Evolutionary conservation across 2,329 filamentous ascomycete species (phyloP).

Genomic region (Alternaria brassicae): DNA sequence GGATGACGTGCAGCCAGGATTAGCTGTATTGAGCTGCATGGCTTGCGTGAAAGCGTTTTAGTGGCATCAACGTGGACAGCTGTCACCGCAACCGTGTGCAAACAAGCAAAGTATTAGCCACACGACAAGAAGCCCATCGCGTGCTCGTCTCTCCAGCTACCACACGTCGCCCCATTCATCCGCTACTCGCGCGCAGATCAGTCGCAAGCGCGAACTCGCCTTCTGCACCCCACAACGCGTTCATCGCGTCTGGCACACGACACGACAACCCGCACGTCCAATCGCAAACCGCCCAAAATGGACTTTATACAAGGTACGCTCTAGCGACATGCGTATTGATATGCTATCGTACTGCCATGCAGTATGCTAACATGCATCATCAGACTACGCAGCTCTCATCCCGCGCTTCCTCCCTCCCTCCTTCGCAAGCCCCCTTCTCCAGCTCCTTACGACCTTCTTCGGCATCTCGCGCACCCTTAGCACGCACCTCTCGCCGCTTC

Average conservation of each 20-base stretch:
- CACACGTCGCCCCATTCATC: not conserved
- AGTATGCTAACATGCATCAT: conserved; percentile 17
- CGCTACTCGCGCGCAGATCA: not conserved
- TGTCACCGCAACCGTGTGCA: conserved; percentile 23
- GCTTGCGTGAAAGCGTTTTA: conserved; percentile 6
- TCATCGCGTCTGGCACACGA: conserved; percentile 22
- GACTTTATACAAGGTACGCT: conserved; percentile 39
- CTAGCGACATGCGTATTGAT: not conserved
- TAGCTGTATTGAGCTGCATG: conserved; percentile 7
- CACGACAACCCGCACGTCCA: conserved; percentile 1
- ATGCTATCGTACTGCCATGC: not conserved
- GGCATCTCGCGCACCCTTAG: conserved; percentile 38
- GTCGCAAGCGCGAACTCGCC: not conserved
- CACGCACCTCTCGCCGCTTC: conserved; percentile 40
- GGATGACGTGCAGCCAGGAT: conserved; percentile 24
- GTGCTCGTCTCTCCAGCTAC: not conserved
- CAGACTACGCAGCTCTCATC: conserved; percentile 45
- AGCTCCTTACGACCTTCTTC: conserved; percentile 36
- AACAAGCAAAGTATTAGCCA: conserved; percentile 5
- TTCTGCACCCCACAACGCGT: conserved; percentile 19
- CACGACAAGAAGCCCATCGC: not conserved
- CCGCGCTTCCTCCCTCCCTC: conserved; percentile 43
- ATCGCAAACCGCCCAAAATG: conserved; percentile 32
- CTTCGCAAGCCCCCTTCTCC: conserved; percentile 41
- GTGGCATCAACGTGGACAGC: conserved; percentile 17